Percentiles rank a stretch among this genome's conserved stretches.
phyloP scores from a whole-genome alignment of 768 basidiomycete genomes.

The Chalciporus piperatus region DNA sequence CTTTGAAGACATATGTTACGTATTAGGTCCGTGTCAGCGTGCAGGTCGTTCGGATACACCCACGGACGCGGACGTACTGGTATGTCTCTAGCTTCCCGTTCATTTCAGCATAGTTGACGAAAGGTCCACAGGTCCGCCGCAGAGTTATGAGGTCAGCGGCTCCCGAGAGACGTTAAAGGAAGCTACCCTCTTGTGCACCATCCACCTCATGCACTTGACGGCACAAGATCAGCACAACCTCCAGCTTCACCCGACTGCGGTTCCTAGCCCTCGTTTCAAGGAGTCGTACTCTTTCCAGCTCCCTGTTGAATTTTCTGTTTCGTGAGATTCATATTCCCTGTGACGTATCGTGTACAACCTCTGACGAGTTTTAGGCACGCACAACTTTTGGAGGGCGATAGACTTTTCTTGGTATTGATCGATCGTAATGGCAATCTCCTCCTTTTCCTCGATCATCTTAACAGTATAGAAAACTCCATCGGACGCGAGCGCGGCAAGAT shows the following conservation, averaged over 20 bases:
- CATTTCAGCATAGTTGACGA: not conserved
- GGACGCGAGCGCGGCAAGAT: slow-evolving; percentile 28
- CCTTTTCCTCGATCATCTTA: slow-evolving; percentile 38
- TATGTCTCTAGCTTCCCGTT: not conserved
- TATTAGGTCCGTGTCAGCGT: slow-evolving; percentile 7
- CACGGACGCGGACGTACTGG: slow-evolving; percentile 1
- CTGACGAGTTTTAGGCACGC: slow-evolving; percentile 23
- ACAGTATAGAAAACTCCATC: slow-evolving; percentile 35
- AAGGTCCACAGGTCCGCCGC: slow-evolving; percentile 7
- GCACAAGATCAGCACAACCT: slow-evolving; percentile 30
- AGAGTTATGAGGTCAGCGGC: slow-evolving; percentile 19
- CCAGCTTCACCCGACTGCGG: slow-evolving; percentile 20
- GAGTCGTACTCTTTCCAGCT: slow-evolving; percentile 25
- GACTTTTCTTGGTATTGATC: slow-evolving; percentile 39
- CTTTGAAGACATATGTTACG: slow-evolving; percentile 15
- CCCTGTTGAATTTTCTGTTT: slow-evolving; percentile 22
- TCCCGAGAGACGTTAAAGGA: slow-evolving; percentile 16
- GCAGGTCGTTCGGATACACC: not conserved
- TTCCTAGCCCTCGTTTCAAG: slow-evolving; percentile 26
- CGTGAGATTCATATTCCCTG: slow-evolving; percentile 9
- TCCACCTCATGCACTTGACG: slow-evolving; percentile 29
- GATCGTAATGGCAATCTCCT: slow-evolving; percentile 31
- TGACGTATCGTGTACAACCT: not conserved
- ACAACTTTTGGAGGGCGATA: slow-evolving; percentile 42
- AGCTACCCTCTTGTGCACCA: slow-evolving; percentile 22